Base-by-base conservation (phyloP, 768 basidiomycete genomes). In the Russula ochroleuca region DNA sequence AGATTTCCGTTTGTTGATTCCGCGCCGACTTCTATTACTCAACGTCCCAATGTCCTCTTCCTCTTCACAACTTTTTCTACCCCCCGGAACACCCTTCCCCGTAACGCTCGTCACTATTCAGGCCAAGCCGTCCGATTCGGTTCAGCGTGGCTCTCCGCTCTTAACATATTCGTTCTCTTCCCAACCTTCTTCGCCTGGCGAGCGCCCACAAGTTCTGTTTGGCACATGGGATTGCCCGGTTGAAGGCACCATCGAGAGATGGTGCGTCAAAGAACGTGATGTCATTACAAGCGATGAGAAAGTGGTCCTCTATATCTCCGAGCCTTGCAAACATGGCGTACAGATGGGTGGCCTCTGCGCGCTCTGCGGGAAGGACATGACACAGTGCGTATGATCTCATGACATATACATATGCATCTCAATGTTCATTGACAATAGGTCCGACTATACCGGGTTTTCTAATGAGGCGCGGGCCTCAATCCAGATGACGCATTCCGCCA, bases 271-370 rank as follows among this genome's bases (percentile, higher is more conserved):
- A 41, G 72, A 78, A 2, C 88, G 87, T 63, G 88, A 91, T 68
- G 78, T 83, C 57, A 77, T 93, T 53, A 80, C 86, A 17, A 73
- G 76, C 43, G 79, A 81, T 58, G 80, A 76, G 69, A 81, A 75
- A 47, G 80, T 86, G 3, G 85, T 83, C 62, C 78, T 94, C 25
- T 75, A 83, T 41, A 78, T 98, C 66, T 76, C 84, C 51, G 95
- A 98, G 74, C 92, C 94, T n/a, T 99, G 96, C 78, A 94, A 92
- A 62, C 96, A 99, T 75, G 91, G 91, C 63, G 87, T 96, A 69
- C 95, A 98, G 73, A 79, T 96, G 55, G 86, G 87, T 47, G 96
- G 96, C 1, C 79, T 99, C 54, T 99, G 96, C 72, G 93, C 91
- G 1, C 74, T 97, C 35, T 99, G 96, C 71, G 96, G 94, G 41